phyloP scores from a whole-genome alignment of 2,329 filamentous ascomycete species.

The Fusarium sp. region DNA sequence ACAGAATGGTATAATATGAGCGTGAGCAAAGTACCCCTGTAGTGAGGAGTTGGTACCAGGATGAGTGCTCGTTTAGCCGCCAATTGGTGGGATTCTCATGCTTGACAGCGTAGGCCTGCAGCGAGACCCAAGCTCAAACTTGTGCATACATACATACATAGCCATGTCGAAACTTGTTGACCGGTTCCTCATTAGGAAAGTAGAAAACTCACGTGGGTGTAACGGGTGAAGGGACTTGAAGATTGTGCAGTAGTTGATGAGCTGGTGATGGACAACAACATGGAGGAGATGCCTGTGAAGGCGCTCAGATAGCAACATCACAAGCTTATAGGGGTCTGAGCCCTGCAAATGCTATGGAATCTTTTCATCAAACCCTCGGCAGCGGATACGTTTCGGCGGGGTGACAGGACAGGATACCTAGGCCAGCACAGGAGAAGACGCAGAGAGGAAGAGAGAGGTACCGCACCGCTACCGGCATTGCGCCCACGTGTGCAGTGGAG shows the following conservation, averaged over 20 bases:
- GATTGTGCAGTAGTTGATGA: constrained; percentile 12
- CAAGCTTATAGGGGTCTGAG: background rate
- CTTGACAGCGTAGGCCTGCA: constrained; percentile 34
- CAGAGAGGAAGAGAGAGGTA: background rate
- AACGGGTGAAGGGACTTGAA: constrained; percentile 28
- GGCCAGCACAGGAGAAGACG: constrained; percentile 1
- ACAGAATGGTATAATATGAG: background rate
- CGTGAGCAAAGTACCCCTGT: constrained; percentile 7
- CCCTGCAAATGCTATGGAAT: constrained; percentile 5
- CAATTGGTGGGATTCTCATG: constrained; percentile 42
- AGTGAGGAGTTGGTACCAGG: constrained; percentile 1
- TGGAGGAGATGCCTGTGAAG: too few species aligned
- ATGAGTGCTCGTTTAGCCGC: constrained; percentile 1
- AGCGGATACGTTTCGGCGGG: constrained; percentile 28
- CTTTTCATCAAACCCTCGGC: constrained; percentile 22
- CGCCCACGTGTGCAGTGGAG: constrained; percentile 46
- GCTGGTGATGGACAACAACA: background rate
- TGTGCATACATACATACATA: constrained; percentile 19
- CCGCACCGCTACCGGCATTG: constrained; percentile 42
- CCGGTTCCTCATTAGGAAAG: constrained; percentile 52
- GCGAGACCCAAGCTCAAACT: constrained; percentile 34
- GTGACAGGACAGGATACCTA: constrained; percentile 23
- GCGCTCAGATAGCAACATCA: background rate
- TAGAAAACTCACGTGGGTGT: constrained; percentile 47
- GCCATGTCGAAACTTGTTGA: constrained; percentile 45